Percentiles rank a stretch among this genome's conserved stretches.
phyloP scores from a whole-genome alignment of 768 basidiomycete species.

The Mycena haematopus region DNA sequence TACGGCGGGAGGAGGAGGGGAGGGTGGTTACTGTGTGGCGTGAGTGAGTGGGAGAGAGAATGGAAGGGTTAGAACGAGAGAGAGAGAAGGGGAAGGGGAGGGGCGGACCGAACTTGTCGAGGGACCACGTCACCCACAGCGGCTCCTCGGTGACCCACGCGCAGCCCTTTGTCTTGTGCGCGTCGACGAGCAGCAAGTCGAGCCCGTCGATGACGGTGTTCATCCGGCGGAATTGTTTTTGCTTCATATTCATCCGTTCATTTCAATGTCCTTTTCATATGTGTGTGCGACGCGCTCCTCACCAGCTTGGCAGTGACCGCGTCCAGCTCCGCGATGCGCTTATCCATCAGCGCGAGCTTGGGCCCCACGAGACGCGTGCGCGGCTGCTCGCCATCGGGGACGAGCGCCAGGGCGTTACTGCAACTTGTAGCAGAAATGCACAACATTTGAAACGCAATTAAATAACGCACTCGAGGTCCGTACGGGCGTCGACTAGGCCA shows the following conservation, averaged over 20 bases:
- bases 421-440: no score
- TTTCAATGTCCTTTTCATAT: neutral
- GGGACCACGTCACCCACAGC: constrained; percentile 83
- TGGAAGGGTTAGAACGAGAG: neutral
- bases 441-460: neutral
- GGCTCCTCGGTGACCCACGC: constrained; percentile 75
- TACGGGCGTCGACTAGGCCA: constrained; percentile 76
- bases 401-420: constrained; percentile 69
- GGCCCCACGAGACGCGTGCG: constrained; percentile 65
- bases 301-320: constrained; percentile 70
- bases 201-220: constrained; percentile 65
- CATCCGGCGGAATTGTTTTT: constrained; percentile 76
- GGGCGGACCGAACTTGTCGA: constrained; percentile 73
- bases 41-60: neutral
- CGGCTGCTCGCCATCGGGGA: constrained; percentile 60
- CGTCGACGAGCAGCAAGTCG: constrained; percentile 70
- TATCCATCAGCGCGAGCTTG: constrained; percentile 73
- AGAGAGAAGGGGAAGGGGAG: neutral
- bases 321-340: constrained; percentile 64
- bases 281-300: constrained; percentile 36
- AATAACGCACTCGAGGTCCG: constrained; percentile 81
- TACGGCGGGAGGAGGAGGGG: constrained; percentile 25
- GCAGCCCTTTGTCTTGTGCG: constrained; percentile 74
- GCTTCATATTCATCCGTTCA: constrained; percentile 45
- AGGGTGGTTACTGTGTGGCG: constrained; percentile 9